These are phyloP conservation scores for Neurospora sp. DNA, from an alignment of 495 filamentous ascomycete genomes.

Conservation along the genomic window DNA sequence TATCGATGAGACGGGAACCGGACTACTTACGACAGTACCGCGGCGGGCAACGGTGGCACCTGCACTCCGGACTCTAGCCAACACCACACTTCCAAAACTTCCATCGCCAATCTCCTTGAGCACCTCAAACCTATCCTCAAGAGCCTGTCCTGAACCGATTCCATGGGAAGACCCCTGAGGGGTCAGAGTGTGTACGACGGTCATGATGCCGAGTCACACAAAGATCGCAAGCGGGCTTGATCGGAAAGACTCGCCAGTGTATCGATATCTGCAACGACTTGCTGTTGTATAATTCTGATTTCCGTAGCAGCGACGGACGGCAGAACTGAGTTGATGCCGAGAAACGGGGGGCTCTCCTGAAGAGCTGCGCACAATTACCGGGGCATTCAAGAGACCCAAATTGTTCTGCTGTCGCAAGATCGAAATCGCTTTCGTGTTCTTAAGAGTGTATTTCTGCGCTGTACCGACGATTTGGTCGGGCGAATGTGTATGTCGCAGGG, in stretches of 20 bases:
- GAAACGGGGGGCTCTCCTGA: slow-evolving; percentile 16
- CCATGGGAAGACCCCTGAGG: slow-evolving; percentile 44
- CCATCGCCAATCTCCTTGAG: slow-evolving; percentile 98
- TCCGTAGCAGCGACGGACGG: slow-evolving; percentile 5
- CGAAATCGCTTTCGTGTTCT: neutral
- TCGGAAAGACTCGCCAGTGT: neutral
- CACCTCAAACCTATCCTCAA: slow-evolving; percentile 89
- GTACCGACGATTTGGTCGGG: neutral
- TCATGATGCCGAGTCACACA: slow-evolving; percentile 42
- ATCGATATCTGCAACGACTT: neutral
- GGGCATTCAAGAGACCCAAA: slow-evolving; percentile 21
- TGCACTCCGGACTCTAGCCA: slow-evolving; percentile 82
- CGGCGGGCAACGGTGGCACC: slow-evolving; percentile 81
- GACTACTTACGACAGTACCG: slow-evolving; percentile 73
- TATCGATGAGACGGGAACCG: neutral
- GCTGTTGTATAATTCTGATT: neutral
- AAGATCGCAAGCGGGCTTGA: neutral
- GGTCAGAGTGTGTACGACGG: slow-evolving; percentile 54
- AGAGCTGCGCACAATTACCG: slow-evolving; percentile 25
- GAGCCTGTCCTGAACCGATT: slow-evolving; percentile 31
- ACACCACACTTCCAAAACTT: slow-evolving; percentile 91
- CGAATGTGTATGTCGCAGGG: slow-evolving; percentile 1
- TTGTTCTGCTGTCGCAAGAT: neutral
- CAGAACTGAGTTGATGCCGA: slow-evolving; percentile 3
- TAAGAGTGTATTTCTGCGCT: neutral